Evolutionary conservation across 306 rosid genomes (phyloP).

Genomic region (Dryas alaskensis): DNA sequence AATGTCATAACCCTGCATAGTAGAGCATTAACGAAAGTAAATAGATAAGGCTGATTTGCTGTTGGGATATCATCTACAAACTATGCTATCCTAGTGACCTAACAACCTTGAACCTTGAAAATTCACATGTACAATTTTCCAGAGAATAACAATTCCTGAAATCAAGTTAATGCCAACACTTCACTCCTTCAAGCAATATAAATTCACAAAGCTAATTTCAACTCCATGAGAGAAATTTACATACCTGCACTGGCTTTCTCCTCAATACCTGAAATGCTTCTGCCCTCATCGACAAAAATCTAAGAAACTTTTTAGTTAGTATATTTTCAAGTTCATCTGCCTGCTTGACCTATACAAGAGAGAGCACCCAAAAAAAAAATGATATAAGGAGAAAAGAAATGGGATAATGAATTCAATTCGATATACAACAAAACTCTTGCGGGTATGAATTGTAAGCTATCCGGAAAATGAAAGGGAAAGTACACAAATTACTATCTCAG

Average conservation of each 20-base stretch:
- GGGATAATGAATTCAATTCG: background rate
- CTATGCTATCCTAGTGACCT: background rate
- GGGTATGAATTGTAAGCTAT: background rate
- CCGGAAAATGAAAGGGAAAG: background rate
- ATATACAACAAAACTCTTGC: background rate
- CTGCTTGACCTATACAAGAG: constrained; percentile 76
- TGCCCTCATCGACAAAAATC: constrained; percentile 97
- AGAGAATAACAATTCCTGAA: background rate
- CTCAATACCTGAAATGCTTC: constrained; percentile 97
- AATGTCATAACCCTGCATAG: constrained; percentile 88
- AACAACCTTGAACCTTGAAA: background rate
- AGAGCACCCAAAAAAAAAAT: constrained; percentile 8
- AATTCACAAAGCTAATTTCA: background rate
- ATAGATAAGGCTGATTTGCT: background rate
- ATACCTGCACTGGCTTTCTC: constrained; percentile 94
- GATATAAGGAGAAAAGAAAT: constrained; percentile 11
- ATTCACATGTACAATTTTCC: background rate
- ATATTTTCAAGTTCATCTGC: constrained; percentile 98
- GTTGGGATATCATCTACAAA: background rate
- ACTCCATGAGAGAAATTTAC: constrained; percentile 3
- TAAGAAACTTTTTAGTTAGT: constrained; percentile 86
- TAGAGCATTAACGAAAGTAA: constrained; percentile 22
- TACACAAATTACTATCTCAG: background rate
- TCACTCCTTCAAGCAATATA: background rate
- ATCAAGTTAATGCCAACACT: constrained; percentile 1